A percentile compares a stretch with the other conserved stretches of the same genome.
Conservation (phyloP, 805 yeast genomes). For the Allodekkera sacchari region DNA sequence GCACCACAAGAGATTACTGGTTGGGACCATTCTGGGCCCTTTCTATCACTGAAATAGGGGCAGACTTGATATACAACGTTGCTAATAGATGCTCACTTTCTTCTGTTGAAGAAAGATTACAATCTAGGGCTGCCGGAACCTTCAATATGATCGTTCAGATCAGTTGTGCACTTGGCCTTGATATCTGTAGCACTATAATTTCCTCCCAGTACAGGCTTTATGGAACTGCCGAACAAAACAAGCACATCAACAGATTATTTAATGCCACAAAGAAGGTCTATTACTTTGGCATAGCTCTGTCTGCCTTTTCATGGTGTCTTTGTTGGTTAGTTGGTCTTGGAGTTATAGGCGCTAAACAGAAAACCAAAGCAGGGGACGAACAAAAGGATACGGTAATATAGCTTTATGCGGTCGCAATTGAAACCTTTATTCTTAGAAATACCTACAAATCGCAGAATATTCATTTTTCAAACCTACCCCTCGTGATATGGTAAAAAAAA, state of each 20-base stretch:
- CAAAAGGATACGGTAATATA: no score
- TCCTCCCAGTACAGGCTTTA: conserved; percentile 24
- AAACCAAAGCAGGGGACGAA: no score
- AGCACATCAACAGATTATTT: conserved; percentile 19
- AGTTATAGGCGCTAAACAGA: no score
- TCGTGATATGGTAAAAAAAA: no score
- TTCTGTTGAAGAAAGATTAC: conserved; percentile 30
- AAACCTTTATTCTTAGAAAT: no score
- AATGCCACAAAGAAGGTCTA: conserved; percentile 28
- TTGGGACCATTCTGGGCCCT: conserved; percentile 40
- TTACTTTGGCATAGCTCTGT: conserved; percentile 31
- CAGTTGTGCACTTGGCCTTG: conserved; percentile 33
- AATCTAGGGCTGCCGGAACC: conserved; percentile 40
- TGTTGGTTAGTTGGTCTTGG: no score
- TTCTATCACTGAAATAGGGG: conserved; percentile 33
- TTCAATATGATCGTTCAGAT: conserved; percentile 37
- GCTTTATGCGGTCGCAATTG: no score
- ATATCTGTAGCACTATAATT: conserved; percentile 33
- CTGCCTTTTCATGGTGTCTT: no score
- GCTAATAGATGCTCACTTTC: conserved; percentile 34
- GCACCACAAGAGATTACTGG: conserved; percentile 30
- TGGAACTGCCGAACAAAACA: conserved; percentile 20
- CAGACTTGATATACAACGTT: conserved; percentile 39
- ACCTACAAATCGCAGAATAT: no score
- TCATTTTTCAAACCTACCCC: no score